These are phyloP conservation scores for Venturia nashicola DNA, from an alignment of 2,329 filamentous ascomycete genomes.

Conservation along the genomic window DNA sequence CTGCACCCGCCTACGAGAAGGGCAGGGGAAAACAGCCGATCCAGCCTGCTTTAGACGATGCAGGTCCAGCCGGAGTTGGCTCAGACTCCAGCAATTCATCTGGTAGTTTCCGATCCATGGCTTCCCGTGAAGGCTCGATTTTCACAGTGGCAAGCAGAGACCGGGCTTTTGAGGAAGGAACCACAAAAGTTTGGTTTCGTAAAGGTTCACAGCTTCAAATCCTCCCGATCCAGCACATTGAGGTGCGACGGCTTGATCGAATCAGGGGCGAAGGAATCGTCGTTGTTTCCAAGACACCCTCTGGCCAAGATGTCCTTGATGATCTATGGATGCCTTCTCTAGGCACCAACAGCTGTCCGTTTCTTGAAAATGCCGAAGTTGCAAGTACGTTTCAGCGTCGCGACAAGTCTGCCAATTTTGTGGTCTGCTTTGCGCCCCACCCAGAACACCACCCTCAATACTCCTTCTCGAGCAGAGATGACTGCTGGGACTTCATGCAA, in stretches of 20 bases:
- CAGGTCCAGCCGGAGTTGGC: neutral
- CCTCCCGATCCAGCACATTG: neutral
- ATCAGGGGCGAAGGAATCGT: neutral
- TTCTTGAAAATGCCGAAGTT: constrained; percentile 9
- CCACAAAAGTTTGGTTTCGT: constrained; percentile 5
- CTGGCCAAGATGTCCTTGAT: constrained; percentile 6
- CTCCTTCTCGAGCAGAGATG: constrained; percentile 4
- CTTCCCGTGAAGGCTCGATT: constrained; percentile 8
- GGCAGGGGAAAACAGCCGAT: neutral
- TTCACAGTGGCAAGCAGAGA: neutral
- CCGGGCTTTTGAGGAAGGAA: constrained; percentile 2
- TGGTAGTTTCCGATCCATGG: constrained; percentile 5
- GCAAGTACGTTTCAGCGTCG: neutral
- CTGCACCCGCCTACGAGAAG: neutral
- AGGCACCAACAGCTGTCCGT: constrained; percentile 5
- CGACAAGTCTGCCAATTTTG: constrained; percentile 5
- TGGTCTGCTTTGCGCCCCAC: constrained; percentile 10
- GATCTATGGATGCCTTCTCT: constrained; percentile 8
- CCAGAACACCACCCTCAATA: constrained; percentile 9
- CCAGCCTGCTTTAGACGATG: neutral
- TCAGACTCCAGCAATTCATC: constrained; percentile 1
- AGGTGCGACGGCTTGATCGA: constrained; percentile 6
- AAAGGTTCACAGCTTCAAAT: constrained; percentile 1
- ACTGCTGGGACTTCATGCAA: constrained; percentile 10
- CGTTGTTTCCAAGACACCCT: constrained; percentile 2